Base-by-base conservation (phyloP, 2,329 filamentous ascomycete genomes). In the Geosmithia flava region DNA sequence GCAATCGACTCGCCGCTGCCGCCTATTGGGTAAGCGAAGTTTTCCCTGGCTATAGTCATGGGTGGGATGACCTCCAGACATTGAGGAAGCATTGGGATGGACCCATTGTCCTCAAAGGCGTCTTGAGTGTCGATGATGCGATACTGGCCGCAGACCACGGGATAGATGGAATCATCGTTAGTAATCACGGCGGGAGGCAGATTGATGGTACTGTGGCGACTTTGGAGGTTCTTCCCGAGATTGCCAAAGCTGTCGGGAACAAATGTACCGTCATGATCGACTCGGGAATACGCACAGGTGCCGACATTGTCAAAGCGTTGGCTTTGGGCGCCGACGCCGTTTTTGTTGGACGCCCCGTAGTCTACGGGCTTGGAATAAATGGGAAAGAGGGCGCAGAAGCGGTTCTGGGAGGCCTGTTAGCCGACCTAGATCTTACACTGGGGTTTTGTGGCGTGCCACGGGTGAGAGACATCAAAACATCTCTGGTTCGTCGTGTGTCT, bases 51-150 rank as follows among this genome's bases (percentile, higher is more conserved):
- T 53, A 55, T 3, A 55, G 53, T 42, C 77, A 78, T 53, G 67
- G 68, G 0, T 86, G 82, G 83, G 73, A 78, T 2, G 69, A 86
- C 39, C 59, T 86, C 37, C 65, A 67, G n/a, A 66, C 77, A 45
- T 56, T 86, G 52, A 69, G 74, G 53, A 65, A 74, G 54, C 59
- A 80, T 50, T 85, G 81, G 78, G 69, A 77, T 51, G 80, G 80
- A 0, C 66, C 67, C 0, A 64, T 70, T 20, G 59, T 70, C 13
- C 58, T 68, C 40, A 70, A 70, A 46, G 68, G 68, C 3, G 61
- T 71, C 2, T 56, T 65, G 51, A 65, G 60, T 7, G 64, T 65
- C 3, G 62, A 68, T 10, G 67, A 71, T 48, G 68, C 66, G 13
- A 52, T 57, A n/a, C 50, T 62, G 2, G 67, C 67, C 1, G 58